phyloP scores from a whole-genome alignment of 768 basidiomycete genomes.

The Baorangia bicolor region DNA sequence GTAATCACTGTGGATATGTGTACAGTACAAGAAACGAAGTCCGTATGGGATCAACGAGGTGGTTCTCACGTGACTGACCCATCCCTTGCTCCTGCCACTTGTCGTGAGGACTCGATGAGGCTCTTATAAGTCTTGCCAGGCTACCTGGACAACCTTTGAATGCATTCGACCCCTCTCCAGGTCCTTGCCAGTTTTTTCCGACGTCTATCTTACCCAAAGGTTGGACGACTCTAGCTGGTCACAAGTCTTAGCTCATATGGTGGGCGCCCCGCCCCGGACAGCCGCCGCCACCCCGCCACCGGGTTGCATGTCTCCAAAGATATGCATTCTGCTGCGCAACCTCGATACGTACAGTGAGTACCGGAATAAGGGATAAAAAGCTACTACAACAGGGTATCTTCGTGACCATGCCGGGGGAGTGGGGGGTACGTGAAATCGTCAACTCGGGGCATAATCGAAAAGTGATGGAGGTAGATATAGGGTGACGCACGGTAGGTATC shows the following conservation, averaged over 20 bases:
- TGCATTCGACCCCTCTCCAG: not conserved
- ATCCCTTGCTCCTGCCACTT: not conserved
- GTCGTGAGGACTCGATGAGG: constrained; percentile 7
- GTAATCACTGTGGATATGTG: not conserved
- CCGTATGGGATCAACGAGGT: not conserved
- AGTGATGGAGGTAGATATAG: constrained; percentile 2
- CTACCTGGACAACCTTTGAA: not conserved
- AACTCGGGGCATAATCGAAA: constrained; percentile 28
- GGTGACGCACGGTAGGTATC: constrained; percentile 25
- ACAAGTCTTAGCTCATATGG: not conserved
- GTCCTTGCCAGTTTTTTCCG: too few relatives aligned
- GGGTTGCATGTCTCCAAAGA: constrained; percentile 29
- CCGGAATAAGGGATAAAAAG: constrained; percentile 26
- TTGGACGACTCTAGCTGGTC: not conserved
- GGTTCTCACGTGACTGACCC: constrained; percentile 8
- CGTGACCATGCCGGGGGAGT: constrained; percentile 29
- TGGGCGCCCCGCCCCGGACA: too few relatives aligned
- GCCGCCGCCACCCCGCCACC: not conserved
- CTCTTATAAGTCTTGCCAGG: not conserved
- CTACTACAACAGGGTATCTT: constrained; percentile 37
- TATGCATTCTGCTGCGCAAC: constrained; percentile 38
- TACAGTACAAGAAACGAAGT: not conserved
- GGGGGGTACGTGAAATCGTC: constrained; percentile 34
- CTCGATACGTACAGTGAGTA: constrained; percentile 27
- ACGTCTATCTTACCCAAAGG: not conserved